Evolutionary conservation across 2,329 filamentous ascomycete species (phyloP), one percentile per base, ranked within the genome.

Genomic region (Diplocarpon mali): DNA sequence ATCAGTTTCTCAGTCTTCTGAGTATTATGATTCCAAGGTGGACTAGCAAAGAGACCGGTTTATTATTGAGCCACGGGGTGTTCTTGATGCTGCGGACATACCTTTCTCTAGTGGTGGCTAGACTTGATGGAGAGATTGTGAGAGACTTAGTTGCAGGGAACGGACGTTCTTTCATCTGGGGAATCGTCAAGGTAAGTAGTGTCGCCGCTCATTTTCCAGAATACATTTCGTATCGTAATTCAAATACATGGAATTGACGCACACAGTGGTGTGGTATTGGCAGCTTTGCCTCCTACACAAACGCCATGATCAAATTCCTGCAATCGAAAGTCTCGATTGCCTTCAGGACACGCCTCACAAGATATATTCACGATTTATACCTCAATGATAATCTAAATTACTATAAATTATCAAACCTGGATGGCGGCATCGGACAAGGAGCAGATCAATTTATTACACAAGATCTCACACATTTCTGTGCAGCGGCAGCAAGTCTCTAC

Each of bases 321-420:
- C 90, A 98, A 65, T 90, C 86, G 40, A 98, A 98, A 69, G 88
- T 98, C 43, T 95, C 90, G 6, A 98, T 98, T 54, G 90, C 93
- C 29, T 98, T 98, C 73, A 81, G 92, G 35, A 98, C 92, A 4
- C 79, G 92, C 10, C 72, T 98, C 12, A 98, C 92, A 2, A 74
- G 92, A 55, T 98, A 98, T 63, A 95, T 98, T 43, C 92, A 98
- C 65, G 92, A 98, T 59, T 69, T 98, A 8, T 98, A 98, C 59
- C 75, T 98, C 13, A 95, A 94, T 62, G 84, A 93, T 45, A 88
- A 92, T 55, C 76, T 95, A 52, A 95, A 93, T 60, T 98, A 95
- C 64, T 98, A 96, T 67, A 96, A 95, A 64, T 69, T 98, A 45
- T 77, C 84, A 17, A 96, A 96, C 57, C 67, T 95, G 35, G 92